Base-by-base conservation (phyloP, 139 green algal species). In the Eudorina sp. region DNA sequence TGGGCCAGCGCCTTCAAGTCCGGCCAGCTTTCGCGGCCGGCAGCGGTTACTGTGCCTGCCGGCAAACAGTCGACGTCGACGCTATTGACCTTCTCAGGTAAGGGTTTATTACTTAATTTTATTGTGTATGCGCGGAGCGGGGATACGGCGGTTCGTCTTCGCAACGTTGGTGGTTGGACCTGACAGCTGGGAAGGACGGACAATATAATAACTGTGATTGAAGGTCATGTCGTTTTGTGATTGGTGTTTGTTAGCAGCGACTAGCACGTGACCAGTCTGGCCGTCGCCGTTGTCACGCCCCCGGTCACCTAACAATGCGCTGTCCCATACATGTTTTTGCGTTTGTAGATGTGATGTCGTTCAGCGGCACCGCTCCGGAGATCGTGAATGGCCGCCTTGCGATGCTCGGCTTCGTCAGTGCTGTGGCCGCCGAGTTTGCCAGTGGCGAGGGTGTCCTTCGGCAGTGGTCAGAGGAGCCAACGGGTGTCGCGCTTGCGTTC, bases 341-440 rank as follows among this genome's bases (percentile, higher is more conserved):
- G n/a, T n/a, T 34, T 27, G 45, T 78, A 92, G 89, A 90, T 23
- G 72, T 88, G 8, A 90, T 93, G 86, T 60, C 43, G 41, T 91
- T 93, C 72, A 75, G 38, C 85, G 88, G 84, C 73, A 78, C 85
- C 14, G 84, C 70, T 29, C 55, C 84, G 58, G 93, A 96, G 91
- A 90, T 92, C 25, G 88, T 94, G 46, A 96, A 96, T 82, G 93
- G 93, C 53, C 64, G 92, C 25, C 88, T 96, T 31, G 91, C 93
- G 31, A 96, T 96, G 94, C 90, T 97, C 19, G 95, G 93, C 76
- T 93, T 97, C n/a, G 73, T 95, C 0, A 88, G 92, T 18, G 94
- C 92, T 9, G 29, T 97, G 36, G 92, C 82, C 38, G 93, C 89
- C 48, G 95, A 97, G 94, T 38, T 95, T 3, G 64, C 83, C 38